Conservation (phyloP, 768 basidiomycete species). For the Lactarius deliciosus region DNA sequence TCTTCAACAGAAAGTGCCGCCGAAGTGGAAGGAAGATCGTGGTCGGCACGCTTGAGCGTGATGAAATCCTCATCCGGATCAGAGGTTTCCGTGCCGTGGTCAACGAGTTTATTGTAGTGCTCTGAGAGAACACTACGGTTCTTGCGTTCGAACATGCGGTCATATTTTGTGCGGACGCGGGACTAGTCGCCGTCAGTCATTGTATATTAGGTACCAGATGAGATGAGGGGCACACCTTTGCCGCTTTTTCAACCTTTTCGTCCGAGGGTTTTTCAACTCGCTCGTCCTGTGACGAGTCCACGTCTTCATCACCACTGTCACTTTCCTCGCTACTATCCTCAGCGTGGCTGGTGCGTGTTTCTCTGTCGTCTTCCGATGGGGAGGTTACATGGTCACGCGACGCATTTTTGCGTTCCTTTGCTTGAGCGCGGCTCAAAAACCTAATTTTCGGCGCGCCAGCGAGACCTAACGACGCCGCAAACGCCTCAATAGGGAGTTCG, state of each 20-base stretch:
- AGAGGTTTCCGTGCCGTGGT: constrained; percentile 50
- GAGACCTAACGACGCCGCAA: constrained; percentile 86
- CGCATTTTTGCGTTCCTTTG: constrained; percentile 76
- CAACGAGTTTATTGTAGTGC: constrained; percentile 87
- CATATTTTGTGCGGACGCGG: constrained; percentile 86
- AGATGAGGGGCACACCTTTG: constrained; percentile 4
- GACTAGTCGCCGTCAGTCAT: constrained; percentile 2
- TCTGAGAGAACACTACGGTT: constrained; percentile 90
- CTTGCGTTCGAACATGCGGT: constrained; percentile 96
- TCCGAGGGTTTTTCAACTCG: not conserved
- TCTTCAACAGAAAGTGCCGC: constrained; percentile 37
- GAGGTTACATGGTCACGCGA: constrained; percentile 46
- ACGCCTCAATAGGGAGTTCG: constrained; percentile 78
- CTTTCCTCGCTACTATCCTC: constrained; percentile 6
- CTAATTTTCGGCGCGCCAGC: constrained; percentile 97
- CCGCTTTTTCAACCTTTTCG: constrained; percentile 6
- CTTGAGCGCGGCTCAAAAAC: constrained; percentile 65
- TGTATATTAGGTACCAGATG: not conserved
- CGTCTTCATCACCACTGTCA: constrained; percentile 6
- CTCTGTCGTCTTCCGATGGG: constrained; percentile 35
- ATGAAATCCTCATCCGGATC: constrained; percentile 80
- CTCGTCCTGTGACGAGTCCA: constrained; percentile 2
- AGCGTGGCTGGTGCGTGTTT: constrained; percentile 18
- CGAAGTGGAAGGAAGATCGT: constrained; percentile 51
- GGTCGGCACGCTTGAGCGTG: constrained; percentile 88